Base-by-base conservation (phyloP, 352 stramenopile genomes). In the Globisporangium cystogenes region DNA sequence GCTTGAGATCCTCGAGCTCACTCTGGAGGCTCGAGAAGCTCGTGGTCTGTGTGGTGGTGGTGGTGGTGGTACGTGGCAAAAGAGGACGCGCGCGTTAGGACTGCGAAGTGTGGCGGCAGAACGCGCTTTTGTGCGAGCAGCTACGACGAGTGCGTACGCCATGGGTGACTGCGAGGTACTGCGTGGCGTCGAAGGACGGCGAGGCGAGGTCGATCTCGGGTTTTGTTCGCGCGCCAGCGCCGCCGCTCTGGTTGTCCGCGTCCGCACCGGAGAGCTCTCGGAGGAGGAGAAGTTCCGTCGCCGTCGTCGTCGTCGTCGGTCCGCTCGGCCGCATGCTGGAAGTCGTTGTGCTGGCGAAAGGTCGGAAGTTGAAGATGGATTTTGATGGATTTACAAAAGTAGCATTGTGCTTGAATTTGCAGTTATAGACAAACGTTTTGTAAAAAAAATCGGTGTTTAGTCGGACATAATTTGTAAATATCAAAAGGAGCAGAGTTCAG, bases 1-100 rank as follows among this genome's bases (percentile, higher is more conserved):
- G 78, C 55, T 81, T 78, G 35, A 93, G 68, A 43, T 80, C 72
- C 18, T 72, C 68, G n/a, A 93, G 74, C 52, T 84, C 75, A 20
- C 53, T 73, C 51, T 86, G 70, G 43, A 93, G 55, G 27, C 66
- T 70, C 42, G 68, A 61, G 48, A 82, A 89, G 49, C 64, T 90
- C 26, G 81, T 90, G 24, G 51, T 65, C 81, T 90, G 40, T 7
- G 7, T 5, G 40, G 3, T 8, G 23, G 16, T 45, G 7, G 40
- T 21, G 15, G 4, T 7, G n/a, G n/a, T n/a, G n/a, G n/a, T n/a
- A n/a, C n/a, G n/a, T n/a, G n/a, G n/a, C n/a, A n/a, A n/a, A n/a
- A n/a, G n/a, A n/a, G n/a, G n/a, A n/a, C n/a, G n/a, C n/a, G n/a
- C n/a, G n/a, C n/a, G 31, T 29, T 29, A 29, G 26, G 26, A 29